Conservation (phyloP, 257 asterid genomes). For the Cordia subcordata region DNA sequence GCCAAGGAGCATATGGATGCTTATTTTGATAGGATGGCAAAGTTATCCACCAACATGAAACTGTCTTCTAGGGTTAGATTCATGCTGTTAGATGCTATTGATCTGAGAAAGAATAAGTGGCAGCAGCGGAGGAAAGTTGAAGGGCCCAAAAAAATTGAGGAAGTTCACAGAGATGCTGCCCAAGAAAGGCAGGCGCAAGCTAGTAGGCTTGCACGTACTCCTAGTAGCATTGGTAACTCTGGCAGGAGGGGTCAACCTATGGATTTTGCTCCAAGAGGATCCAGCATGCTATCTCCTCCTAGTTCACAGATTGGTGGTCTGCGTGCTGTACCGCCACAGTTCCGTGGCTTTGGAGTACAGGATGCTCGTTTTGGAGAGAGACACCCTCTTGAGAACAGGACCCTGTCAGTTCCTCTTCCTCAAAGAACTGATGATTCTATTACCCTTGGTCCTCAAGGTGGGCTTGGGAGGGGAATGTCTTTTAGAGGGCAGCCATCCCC, state of each 20-base stretch:
- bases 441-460: slow-evolving; percentile 97
- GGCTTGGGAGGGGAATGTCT: slow-evolving; percentile 84
- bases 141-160: slow-evolving; percentile 95
- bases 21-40: slow-evolving; percentile 56
- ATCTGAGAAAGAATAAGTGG: slow-evolving; percentile 94
- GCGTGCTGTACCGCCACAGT: slow-evolving; percentile 48
- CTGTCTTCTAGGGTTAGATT: slow-evolving; percentile 89
- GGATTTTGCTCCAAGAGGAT: slow-evolving; percentile 50
- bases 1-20: slow-evolving; percentile 77
- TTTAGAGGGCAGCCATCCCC: slow-evolving; percentile 68
- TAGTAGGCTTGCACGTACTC: slow-evolving; percentile 57
- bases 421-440: slow-evolving; percentile 75
- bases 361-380: slow-evolving; percentile 64
- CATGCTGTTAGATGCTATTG: slow-evolving; percentile 88
- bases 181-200: slow-evolving; percentile 90
- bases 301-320: slow-evolving; percentile 49
- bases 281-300: slow-evolving; percentile 51
- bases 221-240: slow-evolving; percentile 49
- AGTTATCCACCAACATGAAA: slow-evolving; percentile 66
- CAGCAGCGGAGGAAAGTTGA: slow-evolving; percentile 96
- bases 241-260: slow-evolving; percentile 57
- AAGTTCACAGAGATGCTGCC: slow-evolving; percentile 92
- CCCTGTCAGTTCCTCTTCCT: slow-evolving; percentile 36
- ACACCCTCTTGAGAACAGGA: slow-evolving; percentile 51
- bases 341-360: slow-evolving; percentile 20